Evolutionary conservation across 371 early-diverging fungal species (phyloP).

Genomic region (Mucor velutinosus): DNA sequence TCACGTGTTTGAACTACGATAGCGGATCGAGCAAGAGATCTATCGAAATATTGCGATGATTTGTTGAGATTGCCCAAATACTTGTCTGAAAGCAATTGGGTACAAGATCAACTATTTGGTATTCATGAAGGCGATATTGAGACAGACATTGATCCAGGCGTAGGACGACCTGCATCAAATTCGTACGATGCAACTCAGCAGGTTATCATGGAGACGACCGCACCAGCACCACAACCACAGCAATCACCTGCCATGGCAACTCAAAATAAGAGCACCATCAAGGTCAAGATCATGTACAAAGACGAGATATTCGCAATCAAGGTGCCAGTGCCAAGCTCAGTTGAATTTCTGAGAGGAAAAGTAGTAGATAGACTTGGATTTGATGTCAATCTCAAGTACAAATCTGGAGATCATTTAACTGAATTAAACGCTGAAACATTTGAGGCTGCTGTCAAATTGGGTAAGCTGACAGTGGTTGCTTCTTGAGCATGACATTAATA

Average conservation of each 20-base stretch:
- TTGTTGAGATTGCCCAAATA: slow-evolving; percentile 63
- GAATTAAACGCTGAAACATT: slow-evolving; percentile 39
- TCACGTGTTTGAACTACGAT: slow-evolving; percentile 4
- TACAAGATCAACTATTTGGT: slow-evolving; percentile 66
- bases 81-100: slow-evolving; percentile 55
- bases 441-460: slow-evolving; percentile 37
- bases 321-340: slow-evolving; percentile 60
- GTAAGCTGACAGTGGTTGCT: slow-evolving; percentile 53
- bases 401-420: slow-evolving; percentile 31
- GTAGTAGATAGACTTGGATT: slow-evolving; percentile 62
- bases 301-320: slow-evolving; percentile 79
- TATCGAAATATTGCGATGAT: slow-evolving; percentile 75
- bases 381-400: slow-evolving; percentile 34
- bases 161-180: slow-evolving; percentile 1
- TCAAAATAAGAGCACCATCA: slow-evolving; percentile 35
- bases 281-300: slow-evolving; percentile 71
- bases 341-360: slow-evolving; percentile 57
- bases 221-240: background rate
- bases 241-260: slow-evolving; percentile 1
- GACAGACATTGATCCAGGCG: slow-evolving; percentile 45
- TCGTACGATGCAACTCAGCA: background rate
- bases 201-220: background rate
- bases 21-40: slow-evolving; percentile 61
- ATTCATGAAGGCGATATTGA: slow-evolving; percentile 71
- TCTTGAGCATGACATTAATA: slow-evolving; percentile 4